Conservation (phyloP, 257 asterid species). For the Nicotiana sylvestris region DNA sequence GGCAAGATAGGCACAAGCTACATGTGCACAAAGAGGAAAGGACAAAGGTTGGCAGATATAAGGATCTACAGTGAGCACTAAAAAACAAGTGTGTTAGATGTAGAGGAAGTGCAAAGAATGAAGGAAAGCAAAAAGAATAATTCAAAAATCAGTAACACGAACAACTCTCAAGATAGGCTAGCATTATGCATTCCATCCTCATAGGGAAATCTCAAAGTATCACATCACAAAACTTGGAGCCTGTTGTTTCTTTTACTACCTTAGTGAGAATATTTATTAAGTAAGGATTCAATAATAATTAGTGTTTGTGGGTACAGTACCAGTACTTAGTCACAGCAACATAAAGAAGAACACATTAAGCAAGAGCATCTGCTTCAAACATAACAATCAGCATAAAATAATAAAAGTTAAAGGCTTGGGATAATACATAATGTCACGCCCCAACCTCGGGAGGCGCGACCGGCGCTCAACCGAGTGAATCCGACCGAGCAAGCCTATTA, state of each 20-base stretch:
- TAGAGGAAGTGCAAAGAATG: background rate
- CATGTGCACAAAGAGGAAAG: constrained; percentile 5
- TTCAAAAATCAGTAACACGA: background rate
- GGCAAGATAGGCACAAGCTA: background rate
- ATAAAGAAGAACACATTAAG: background rate
- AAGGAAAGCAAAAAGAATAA: background rate
- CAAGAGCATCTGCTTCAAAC: background rate
- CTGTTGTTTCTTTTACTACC: background rate
- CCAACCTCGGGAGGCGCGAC: too few species aligned
- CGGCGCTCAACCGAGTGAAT: too few species aligned
- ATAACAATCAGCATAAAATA: background rate
- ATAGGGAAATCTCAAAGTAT: background rate
- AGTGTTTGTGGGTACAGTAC: background rate
- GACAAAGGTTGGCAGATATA: background rate
- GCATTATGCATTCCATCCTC: background rate
- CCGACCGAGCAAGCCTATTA: too few species aligned
- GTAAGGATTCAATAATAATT: background rate
- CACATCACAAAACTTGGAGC: background rate
- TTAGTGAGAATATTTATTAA: background rate
- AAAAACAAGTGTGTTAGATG: background rate
- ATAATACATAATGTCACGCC: too few species aligned
- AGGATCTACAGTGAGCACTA: background rate
- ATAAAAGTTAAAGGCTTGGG: background rate
- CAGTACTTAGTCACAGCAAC: background rate
- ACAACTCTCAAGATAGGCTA: background rate